These are phyloP conservation scores for Drechslerella dactyloides DNA, from an alignment of 2,329 filamentous ascomycete species.

Conservation along the genomic window DNA sequence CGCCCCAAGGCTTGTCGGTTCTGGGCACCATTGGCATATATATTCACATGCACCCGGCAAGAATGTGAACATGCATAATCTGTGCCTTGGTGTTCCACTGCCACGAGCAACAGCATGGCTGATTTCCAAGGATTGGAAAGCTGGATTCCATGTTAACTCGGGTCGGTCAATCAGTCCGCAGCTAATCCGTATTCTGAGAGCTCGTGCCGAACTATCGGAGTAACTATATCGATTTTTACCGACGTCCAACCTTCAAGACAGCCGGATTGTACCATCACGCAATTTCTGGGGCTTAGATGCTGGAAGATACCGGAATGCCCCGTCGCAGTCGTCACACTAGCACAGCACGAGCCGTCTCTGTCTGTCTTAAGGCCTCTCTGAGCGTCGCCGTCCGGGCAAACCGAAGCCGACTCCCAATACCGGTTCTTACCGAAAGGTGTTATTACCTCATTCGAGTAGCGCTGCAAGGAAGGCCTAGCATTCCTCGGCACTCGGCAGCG, in stretches of 20 bases:
- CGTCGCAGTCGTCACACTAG: too few relatives aligned
- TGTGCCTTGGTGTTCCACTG: too few relatives aligned
- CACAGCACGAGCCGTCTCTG: too few relatives aligned
- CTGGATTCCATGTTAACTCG: too few relatives aligned
- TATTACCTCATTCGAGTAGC: conserved; percentile 9
- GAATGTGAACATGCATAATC: too few relatives aligned
- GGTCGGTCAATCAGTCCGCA: neutral
- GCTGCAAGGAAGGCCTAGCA: conserved; percentile 14
- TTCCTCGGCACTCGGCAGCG: conserved; percentile 47
- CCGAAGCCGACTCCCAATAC: conserved; percentile 4
- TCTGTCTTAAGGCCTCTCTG: too few relatives aligned
- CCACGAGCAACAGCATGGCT: too few relatives aligned
- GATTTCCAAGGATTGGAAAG: too few relatives aligned
- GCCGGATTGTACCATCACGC: neutral
- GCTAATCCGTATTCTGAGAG: neutral
- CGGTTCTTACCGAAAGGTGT: conserved; percentile 28
- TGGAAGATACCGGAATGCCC: too few relatives aligned
- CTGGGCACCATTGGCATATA: neutral
- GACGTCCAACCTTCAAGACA: neutral
- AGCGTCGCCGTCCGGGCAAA: too few relatives aligned
- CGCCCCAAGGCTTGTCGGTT: neutral
- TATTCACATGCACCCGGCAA: too few relatives aligned
- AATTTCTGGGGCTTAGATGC: conserved; percentile 31
- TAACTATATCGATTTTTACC: too few relatives aligned
- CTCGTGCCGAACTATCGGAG: neutral